These are phyloP conservation scores for Tinospora cordifolia DNA, from an alignment of 164 flowering plant species.

Conservation along the genomic window DNA sequence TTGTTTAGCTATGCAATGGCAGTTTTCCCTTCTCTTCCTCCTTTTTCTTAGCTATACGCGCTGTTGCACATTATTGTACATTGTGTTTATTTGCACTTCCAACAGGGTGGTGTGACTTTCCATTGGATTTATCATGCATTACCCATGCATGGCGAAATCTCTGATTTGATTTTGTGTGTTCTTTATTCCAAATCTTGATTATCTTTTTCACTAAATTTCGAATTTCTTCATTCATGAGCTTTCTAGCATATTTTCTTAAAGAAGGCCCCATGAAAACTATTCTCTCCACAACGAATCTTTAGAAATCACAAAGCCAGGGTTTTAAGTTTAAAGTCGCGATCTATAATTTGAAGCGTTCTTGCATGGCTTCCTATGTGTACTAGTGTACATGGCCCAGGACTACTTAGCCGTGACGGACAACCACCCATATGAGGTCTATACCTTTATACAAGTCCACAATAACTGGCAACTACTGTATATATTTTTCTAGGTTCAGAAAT, in stretches of 20 bases:
- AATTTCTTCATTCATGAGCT: background rate
- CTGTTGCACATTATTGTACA: too few relatives aligned
- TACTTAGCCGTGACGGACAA: too few relatives aligned
- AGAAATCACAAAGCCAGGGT: background rate
- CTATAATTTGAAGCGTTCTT: background rate
- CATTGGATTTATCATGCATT: background rate
- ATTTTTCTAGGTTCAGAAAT: background rate
- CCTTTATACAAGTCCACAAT: too few relatives aligned
- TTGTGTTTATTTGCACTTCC: too few relatives aligned
- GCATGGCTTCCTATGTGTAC: too few relatives aligned
- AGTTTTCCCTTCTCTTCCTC: too few relatives aligned
- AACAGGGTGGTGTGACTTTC: too few relatives aligned
- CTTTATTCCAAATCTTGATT: background rate
- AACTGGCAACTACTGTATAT: background rate
- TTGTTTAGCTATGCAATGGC: too few relatives aligned
- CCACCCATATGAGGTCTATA: too few relatives aligned
- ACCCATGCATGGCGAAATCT: background rate
- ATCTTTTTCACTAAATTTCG: background rate
- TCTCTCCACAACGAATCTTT: background rate
- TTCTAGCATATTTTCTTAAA: conserved; percentile 1
- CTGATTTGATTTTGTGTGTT: background rate
- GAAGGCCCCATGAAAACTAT: background rate
- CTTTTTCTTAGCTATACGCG: too few relatives aligned
- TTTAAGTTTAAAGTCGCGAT: background rate
- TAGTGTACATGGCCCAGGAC: background rate